These are phyloP conservation scores for Pleurozium schreberi DNA, from an alignment of 225 moss, liverwort and hornwort genomes.

Conservation along the genomic window DNA sequence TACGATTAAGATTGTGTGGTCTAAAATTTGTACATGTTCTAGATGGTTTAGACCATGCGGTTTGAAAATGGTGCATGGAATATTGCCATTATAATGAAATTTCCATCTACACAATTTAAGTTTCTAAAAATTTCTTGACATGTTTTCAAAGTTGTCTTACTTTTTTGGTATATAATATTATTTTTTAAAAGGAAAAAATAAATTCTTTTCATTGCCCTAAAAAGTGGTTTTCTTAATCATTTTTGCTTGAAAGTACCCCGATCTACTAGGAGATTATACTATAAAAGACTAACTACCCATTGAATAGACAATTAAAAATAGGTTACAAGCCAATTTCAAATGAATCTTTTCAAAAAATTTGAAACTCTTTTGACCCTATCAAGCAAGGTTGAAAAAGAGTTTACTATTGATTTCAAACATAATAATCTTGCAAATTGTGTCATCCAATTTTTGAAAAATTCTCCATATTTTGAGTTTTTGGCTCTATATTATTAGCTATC, in stretches of 20 bases:
- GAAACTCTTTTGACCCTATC: too few relatives aligned
- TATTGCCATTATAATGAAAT: too few relatives aligned
- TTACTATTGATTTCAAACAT: too few relatives aligned
- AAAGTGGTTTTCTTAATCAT: not conserved
- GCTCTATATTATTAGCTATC: not conserved
- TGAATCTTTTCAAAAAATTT: too few relatives aligned
- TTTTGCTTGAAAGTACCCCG: accelerated
- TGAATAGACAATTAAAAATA: not conserved
- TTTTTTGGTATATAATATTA: not conserved
- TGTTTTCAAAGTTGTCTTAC: not conserved
- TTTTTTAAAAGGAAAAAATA: not conserved
- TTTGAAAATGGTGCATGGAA: too few relatives aligned
- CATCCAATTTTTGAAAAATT: too few relatives aligned
- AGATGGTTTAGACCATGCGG: too few relatives aligned
- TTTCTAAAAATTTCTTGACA: not conserved
- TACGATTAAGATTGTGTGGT: too few relatives aligned
- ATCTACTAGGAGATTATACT: not conserved
- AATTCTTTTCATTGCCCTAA: not conserved
- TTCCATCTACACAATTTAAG: not conserved
- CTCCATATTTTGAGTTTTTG: not conserved
- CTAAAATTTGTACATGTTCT: too few relatives aligned
- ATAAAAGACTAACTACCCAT: not conserved
- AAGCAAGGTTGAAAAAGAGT: too few relatives aligned
- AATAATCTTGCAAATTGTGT: not conserved
- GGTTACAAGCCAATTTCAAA: not conserved